Base-by-base conservation (phyloP, 108 stramenopile genomes). In the Skeletonema marinoi region DNA sequence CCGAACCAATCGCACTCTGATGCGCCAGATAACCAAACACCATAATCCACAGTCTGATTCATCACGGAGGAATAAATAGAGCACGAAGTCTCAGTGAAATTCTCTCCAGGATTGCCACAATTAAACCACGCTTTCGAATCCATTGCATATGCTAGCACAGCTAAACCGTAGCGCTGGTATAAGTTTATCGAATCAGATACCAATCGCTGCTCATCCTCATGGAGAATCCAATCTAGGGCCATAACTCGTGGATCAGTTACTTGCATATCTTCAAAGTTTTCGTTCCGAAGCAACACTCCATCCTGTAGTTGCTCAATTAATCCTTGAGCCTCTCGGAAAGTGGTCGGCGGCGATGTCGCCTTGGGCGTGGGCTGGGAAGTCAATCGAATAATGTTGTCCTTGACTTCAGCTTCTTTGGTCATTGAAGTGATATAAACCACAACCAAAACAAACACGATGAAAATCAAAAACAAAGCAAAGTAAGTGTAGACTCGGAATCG, bases 1-100 rank as follows among this genome's bases (percentile, higher is more conserved):
- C 89, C 89, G 54, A 71, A 79, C 91, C 91, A 92, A 14, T 46
- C 31, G 41, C 91, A 92, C 60, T 86, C 85, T 56, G 80, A 59
- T 32, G 46, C 39, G 30, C 41, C 60, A 13, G 68, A 83, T 77
- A 91, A 38, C 90, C 88, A 78, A 61, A 63, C 9, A 12, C 50
- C 35, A 36, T 56, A 63, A 6, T 66, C 60, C 16, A 54, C 35
- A 29, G 30, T 46, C 30, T 44, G 1, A 31, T 44, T 71, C 35
- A 29, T 8, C n/a, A 25, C 54, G 4, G 1, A 25, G n/a, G 25
- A 54, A 54, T 25, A 29, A 56, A 56, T 25, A n/a, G 54, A 56
- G 54, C 54, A 56, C 54, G 54, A 56, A 25, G 54, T 56, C 21
- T 56, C 54, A 56, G 54, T 56, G 6, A 56, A 56, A 56, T 56